phyloP scores from a whole-genome alignment of 352 stramenopile species.

The Albugo laibachii region DNA sequence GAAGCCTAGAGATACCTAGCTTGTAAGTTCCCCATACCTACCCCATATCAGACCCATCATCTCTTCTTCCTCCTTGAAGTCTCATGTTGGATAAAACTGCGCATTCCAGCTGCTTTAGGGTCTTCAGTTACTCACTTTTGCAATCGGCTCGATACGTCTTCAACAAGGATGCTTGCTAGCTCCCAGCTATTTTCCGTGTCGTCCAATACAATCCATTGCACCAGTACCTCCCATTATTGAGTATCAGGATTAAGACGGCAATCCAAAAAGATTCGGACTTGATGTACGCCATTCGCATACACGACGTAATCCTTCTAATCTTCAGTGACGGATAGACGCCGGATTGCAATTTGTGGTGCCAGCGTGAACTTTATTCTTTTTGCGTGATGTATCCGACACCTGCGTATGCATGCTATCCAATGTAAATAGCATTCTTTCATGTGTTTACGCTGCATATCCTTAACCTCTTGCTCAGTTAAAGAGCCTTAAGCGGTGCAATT shows the following conservation, averaged over 20 bases:
- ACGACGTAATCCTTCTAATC: constrained; percentile 4
- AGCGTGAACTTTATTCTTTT: not conserved
- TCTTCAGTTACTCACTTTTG: too few relatives aligned
- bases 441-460: not conserved
- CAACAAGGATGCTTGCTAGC: constrained; percentile 2
- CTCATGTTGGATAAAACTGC: too few relatives aligned
- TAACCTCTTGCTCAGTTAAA: not conserved
- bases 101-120: too few relatives aligned
- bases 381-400: not conserved
- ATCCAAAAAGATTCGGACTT: constrained; percentile 2
- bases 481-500: not conserved
- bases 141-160: constrained; percentile 8
- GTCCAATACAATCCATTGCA: constrained; percentile 12
- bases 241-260: constrained; percentile 4
- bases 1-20: too few relatives aligned
- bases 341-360: not conserved
- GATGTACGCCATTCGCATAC: constrained; percentile 3
- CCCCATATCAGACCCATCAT: too few relatives aligned
- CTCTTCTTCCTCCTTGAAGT: too few relatives aligned
- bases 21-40: too few relatives aligned
- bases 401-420: constrained; percentile 4
- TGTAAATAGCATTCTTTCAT: not conserved
- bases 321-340: not conserved
- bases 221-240: constrained; percentile 5
- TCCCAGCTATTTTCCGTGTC: constrained; percentile 10